Percentiles rank a stretch among this genome's conserved stretches.
Evolutionary conservation across 129 eudicot genomes (phyloP).

Genomic region (carrot (Daucus carota)): DNA sequence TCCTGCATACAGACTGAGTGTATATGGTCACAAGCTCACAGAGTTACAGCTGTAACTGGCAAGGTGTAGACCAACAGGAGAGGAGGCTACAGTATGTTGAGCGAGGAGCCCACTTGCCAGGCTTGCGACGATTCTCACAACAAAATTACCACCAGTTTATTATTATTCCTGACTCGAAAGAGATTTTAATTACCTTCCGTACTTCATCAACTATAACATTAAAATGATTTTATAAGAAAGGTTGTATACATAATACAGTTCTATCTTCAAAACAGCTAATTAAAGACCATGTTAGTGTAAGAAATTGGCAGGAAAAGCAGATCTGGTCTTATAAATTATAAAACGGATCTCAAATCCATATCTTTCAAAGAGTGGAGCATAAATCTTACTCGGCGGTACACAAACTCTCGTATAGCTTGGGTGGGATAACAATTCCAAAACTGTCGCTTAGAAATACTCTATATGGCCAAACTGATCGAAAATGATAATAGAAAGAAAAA

Average conservation of each 20-base stretch:
- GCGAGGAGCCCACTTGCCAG: constrained; percentile 27
- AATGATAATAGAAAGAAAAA: background rate
- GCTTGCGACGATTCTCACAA: constrained; percentile 29
- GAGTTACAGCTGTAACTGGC: background rate
- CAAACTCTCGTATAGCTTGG: background rate
- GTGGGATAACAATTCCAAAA: too few species aligned
- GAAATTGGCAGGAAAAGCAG: background rate
- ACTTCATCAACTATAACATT: background rate
- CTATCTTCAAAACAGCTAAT: background rate
- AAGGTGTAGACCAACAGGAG: background rate
- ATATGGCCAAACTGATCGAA: too few species aligned
- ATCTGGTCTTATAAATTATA: background rate
- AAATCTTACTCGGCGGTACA: background rate
- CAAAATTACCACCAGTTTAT: background rate
- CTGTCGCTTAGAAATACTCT: too few species aligned
- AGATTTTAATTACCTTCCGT: background rate
- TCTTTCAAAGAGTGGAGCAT: background rate
- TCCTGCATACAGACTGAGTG: background rate
- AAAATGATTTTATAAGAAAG: too few species aligned
- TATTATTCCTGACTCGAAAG: background rate
- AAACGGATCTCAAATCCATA: background rate
- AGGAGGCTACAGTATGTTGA: background rate
- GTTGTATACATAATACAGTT: background rate
- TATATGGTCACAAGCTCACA: background rate
- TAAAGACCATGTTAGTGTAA: background rate